Evolutionary conservation across 2,329 filamentous ascomycete species (phyloP).

Genomic region (Tolypocladium pustulatum): DNA sequence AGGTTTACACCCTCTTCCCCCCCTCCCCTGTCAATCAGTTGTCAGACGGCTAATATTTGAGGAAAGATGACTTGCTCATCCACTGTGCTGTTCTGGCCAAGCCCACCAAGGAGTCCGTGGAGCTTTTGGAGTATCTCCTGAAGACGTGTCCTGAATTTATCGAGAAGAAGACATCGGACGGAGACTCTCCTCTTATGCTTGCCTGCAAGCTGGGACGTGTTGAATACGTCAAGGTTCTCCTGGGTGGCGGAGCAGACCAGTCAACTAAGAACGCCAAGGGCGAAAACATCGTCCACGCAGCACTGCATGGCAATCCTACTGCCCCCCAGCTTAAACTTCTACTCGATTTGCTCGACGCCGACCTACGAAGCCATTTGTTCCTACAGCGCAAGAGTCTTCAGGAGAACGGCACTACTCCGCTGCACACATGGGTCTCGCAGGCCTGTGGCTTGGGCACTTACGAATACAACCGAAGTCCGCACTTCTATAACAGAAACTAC

Average conservation of each 20-base stretch:
- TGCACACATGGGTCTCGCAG: constrained; percentile 47
- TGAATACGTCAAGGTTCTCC: constrained; percentile 48
- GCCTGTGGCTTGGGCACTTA: constrained; percentile 9
- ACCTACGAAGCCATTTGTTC: constrained; percentile 46
- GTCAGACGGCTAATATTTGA: constrained; percentile 8
- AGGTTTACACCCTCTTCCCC: constrained; percentile 25
- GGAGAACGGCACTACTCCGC: constrained; percentile 48
- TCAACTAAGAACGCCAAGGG: constrained; percentile 47
- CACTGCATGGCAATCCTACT: constrained; percentile 24
- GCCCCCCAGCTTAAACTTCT: constrained; percentile 31
- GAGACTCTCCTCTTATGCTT: constrained; percentile 57
- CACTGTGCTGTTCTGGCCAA: constrained; percentile 51
- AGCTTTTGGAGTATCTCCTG: constrained; percentile 56
- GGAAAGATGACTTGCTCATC: constrained; percentile 48
- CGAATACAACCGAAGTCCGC: constrained; percentile 5
- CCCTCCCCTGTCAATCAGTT: not conserved
- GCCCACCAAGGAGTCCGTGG: constrained; percentile 28
- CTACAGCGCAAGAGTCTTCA: constrained; percentile 42
- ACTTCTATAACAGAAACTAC: constrained; percentile 5
- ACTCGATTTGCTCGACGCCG: constrained; percentile 46
- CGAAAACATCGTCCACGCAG: constrained; percentile 59
- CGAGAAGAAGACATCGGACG: constrained; percentile 46
- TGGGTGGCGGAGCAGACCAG: constrained; percentile 61
- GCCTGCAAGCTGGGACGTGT: constrained; percentile 48
- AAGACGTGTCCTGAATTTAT: constrained; percentile 50